Base-by-base conservation (phyloP, 2,329 filamentous ascomycete species). In the Lachnellula willkommii region DNA sequence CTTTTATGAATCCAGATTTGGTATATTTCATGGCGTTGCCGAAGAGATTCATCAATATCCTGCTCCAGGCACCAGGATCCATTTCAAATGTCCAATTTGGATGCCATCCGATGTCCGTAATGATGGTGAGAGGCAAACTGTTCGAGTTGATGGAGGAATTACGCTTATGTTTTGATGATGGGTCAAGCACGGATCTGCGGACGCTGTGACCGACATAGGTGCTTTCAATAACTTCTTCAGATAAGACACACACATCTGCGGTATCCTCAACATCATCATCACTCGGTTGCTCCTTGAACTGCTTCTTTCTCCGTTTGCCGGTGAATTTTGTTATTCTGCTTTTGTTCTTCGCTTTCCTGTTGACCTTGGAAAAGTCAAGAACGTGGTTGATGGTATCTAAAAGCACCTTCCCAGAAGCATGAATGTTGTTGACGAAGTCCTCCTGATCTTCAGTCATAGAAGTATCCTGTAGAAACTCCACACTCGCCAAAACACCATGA, bases 11-110 rank as follows among this genome's bases (percentile, higher is more conserved):
- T 3, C 82, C 82, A 1, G 70, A 65, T 2, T 74, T 72, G 0
- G 81, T 85, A 56, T 84, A 86, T 65, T 85, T 86, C 63, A 85
- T 73, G 0, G 83, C 76, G 62, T 86, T 86, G 8, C 80, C 80
- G 43, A 84, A 79, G 0, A 85, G 63, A 54, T 85, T 85, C 80
- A 84, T 83, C 48, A 85, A 74, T 47, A 85, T 66, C 46, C 66
- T 59, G 48, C 76, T 71, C 58, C 78, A 69, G 2, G 76, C 77
- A 0, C 83, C 82, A 0, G 79, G 76, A 47, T 84, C 77, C 2
- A 79, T 77, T 4, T 76, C 71, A 62, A 82, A 83, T 1, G 71
- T 68, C 80, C 83, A 85, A 9, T 73, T 61, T 52, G 73, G 58
- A 22, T 72, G 55, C 65, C 71, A 74, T 2, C 78, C 74, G 12